Conservation (phyloP, 2,329 filamentous ascomycete species). For the Botryotinia calthae region DNA sequence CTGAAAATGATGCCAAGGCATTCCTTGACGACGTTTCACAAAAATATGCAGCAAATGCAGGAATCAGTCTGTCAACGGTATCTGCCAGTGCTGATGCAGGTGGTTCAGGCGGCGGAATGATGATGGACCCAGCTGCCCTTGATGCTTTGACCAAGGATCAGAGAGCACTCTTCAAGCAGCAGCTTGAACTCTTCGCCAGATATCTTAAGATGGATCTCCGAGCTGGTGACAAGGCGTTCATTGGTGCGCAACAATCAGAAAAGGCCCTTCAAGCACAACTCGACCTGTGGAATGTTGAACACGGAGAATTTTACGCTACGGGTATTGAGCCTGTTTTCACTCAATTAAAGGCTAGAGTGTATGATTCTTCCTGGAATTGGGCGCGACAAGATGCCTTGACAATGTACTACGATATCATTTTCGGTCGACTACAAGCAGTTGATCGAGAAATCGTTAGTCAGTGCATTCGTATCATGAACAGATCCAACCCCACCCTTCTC, state of each 20-base stretch:
- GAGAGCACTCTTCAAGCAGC: constrained; percentile 93
- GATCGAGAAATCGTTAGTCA: constrained; percentile 98
- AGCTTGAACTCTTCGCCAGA: constrained; percentile 88
- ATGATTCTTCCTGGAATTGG: constrained; percentile 99
- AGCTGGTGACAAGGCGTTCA: constrained; percentile 90
- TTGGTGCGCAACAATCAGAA: constrained; percentile 80
- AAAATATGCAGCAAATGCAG: constrained; percentile 82
- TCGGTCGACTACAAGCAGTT: constrained; percentile 86
- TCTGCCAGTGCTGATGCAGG: constrained; percentile 70
- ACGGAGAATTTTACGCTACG: constrained; percentile 92
- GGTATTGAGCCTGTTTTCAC: constrained; percentile 95
- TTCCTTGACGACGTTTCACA: constrained; percentile 87
- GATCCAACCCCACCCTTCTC: constrained; percentile 89
- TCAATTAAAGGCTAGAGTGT: constrained; percentile 87
- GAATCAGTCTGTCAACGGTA: constrained; percentile 77
- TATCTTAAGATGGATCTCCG: constrained; percentile 97
- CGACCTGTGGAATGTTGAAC: constrained; percentile 91
- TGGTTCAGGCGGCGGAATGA: constrained; percentile 79
- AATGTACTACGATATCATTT: constrained; percentile 99
- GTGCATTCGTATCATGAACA: constrained; percentile 99
- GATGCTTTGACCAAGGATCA: constrained; percentile 98
- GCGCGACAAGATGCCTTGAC: constrained; percentile 92
- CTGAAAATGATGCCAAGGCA: constrained; percentile 85
- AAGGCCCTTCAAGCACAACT: constrained; percentile 87
- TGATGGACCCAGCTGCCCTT: constrained; percentile 98